Evolutionary conservation across 108 stramenopile species (phyloP), one percentile per base, ranked within the genome.

Genomic region (Ochromonas danica): DNA sequence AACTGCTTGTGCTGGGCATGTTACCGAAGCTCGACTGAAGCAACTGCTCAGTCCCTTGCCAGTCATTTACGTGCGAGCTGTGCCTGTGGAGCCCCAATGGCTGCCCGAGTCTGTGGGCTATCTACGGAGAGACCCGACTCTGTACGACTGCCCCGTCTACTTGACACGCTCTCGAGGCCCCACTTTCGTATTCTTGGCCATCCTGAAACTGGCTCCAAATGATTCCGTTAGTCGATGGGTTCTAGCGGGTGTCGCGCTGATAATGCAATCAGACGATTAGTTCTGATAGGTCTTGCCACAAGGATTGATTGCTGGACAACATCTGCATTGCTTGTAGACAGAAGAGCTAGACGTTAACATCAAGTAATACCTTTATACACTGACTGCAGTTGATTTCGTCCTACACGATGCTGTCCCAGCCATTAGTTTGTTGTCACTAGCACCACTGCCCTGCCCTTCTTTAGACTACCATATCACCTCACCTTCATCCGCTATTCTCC

Each of bases 101-200:
- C 30, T 39, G 0, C 84, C 84, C 6, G 80, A 82, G 27, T 75
- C 82, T 25, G 83, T 83, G 35, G 84, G 84, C 27, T 83, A 83
- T 57, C 74, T 85, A 31, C 43, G 85, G 1, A 14, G 40, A 17
- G 86, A 87, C 14, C 40, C 61, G 45, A 77, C 61, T 42, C 28
- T 83, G 0, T 90, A 89, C 72, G 63, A 86, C 36, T 87, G 85
- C 70, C 89, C 89, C 0, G 85, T 87, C 25, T 90, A 90, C 78
- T 70, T 81, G 45, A 89, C 88, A 40, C 41, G 78, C 36, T 43
- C 42, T 57, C 61, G 89, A 2, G 89, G 87, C n/a, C 78, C 84
- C 36, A 86, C 87, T 1, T 90, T 81, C 65, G 87, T 90, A 14
- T 86, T 84, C 39, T 51, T 82, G 27, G 85, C 87, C 31, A 60